These are phyloP conservation scores for Thalassiosira oceanica DNA, from an alignment of 352 stramenopile species.

Conservation along the genomic window DNA sequence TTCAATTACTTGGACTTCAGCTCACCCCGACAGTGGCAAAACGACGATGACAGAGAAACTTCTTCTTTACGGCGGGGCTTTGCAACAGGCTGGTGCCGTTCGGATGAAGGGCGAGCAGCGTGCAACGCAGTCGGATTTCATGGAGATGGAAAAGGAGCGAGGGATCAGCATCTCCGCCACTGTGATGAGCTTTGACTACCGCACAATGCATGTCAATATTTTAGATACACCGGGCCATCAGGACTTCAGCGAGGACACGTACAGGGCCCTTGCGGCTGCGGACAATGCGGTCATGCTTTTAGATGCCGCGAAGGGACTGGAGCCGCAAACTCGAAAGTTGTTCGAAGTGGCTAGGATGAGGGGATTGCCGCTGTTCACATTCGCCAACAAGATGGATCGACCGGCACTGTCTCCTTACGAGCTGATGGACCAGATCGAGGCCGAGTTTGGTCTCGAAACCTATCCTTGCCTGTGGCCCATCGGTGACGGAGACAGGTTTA, in stretches of 20 bases:
- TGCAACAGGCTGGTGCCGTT: slow-evolving; percentile 84
- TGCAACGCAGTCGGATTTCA: slow-evolving; percentile 84
- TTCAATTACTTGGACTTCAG: too few species aligned
- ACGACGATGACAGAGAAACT: slow-evolving; percentile 89
- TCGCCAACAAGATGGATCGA: slow-evolving; percentile 88
- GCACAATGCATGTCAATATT: slow-evolving; percentile 79
- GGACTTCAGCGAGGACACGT: slow-evolving; percentile 87
- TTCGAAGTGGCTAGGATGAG: slow-evolving; percentile 85
- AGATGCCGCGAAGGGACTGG: slow-evolving; percentile 84
- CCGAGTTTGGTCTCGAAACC: slow-evolving; percentile 84
- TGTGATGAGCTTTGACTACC: slow-evolving; percentile 86
- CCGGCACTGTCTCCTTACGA: slow-evolving; percentile 83
- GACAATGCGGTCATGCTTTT: slow-evolving; percentile 88
- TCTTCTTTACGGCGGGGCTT: slow-evolving; percentile 83
- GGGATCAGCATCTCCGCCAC: slow-evolving; percentile 85
- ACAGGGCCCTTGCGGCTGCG: slow-evolving; percentile 81
- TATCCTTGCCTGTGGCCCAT: slow-evolving; percentile 85
- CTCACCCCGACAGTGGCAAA: slow-evolving; percentile 67
- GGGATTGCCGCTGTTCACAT: slow-evolving; percentile 83
- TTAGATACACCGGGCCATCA: slow-evolving; percentile 84
- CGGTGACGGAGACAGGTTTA: slow-evolving; percentile 85
- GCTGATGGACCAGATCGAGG: slow-evolving; percentile 87
- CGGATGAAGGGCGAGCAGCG: slow-evolving; percentile 83
- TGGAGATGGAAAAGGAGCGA: slow-evolving; percentile 86
- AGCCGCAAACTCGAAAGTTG: slow-evolving; percentile 86